These are phyloP conservation scores for Alternaria sp. DNA, from an alignment of 2,329 filamentous ascomycete genomes.

Conservation along the genomic window DNA sequence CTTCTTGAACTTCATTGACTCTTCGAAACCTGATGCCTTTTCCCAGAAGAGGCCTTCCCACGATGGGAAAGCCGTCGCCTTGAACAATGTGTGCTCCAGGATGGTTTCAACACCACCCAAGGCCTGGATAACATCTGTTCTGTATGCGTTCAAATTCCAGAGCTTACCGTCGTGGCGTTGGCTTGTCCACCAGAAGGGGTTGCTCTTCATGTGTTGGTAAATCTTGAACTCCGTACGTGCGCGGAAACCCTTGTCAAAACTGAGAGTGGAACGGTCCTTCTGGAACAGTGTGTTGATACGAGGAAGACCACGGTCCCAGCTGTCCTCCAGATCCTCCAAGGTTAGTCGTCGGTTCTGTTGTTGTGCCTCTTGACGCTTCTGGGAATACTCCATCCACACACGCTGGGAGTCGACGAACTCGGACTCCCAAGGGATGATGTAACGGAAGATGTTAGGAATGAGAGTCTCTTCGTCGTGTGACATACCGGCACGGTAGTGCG, in stretches of 20 bases:
- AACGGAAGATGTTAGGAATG: conserved; percentile 98
- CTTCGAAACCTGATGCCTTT: conserved; percentile 52
- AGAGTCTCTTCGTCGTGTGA: conserved; percentile 97
- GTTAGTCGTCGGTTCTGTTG: conserved; percentile 96
- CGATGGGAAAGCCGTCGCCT: conserved; percentile 93
- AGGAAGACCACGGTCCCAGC: conserved; percentile 96
- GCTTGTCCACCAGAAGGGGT: conserved; percentile 99
- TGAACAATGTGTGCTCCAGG: conserved; percentile 94
- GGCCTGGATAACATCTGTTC: conserved; percentile 96
- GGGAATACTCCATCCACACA: conserved; percentile 99
- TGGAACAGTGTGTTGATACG: conserved; percentile 99
- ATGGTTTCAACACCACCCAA: conserved; percentile 97
- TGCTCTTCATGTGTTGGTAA: conserved; percentile 98
- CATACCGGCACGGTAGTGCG: conserved; percentile 97
- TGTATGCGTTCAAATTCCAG: conserved; percentile 95
- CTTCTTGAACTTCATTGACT: conserved; percentile 97
- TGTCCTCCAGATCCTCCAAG: conserved; percentile 95
- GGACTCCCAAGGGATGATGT: conserved; percentile 98
- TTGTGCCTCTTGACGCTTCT: conserved; percentile 95
- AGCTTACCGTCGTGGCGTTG: conserved; percentile 96
- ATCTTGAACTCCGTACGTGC: conserved; percentile 96
- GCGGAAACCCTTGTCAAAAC: conserved; percentile 98
- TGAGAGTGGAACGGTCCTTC: conserved; percentile 94
- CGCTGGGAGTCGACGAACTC: conserved; percentile 99
- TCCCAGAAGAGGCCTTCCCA: conserved; percentile 98